phyloP scores from a whole-genome alignment of 805 yeast species.

The Myxozyma udenii region DNA sequence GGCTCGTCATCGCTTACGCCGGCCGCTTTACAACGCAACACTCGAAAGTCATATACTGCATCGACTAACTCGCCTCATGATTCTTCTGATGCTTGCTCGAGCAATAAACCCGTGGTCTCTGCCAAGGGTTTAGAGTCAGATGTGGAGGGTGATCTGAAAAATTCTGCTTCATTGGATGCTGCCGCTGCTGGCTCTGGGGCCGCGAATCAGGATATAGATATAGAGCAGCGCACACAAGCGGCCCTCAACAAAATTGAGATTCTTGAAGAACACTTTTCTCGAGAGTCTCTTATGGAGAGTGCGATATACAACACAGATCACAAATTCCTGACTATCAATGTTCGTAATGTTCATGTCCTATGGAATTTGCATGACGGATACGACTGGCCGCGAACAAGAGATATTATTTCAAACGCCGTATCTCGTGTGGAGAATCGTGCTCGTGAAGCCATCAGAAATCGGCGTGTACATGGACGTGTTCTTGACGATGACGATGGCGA shows the following conservation, averaged over 20 bases:
- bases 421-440: constrained; percentile 56
- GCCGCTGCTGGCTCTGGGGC: too few species aligned
- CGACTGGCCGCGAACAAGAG: constrained; percentile 82
- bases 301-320: constrained; percentile 19
- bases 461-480: constrained; percentile 14
- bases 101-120: too few species aligned
- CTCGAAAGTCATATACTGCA: background rate
- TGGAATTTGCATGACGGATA: constrained; percentile 77
- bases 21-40: background rate
- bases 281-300: constrained; percentile 20
- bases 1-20: background rate
- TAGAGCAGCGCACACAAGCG: constrained; percentile 7
- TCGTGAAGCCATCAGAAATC: constrained; percentile 33
- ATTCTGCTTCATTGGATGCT: too few species aligned
- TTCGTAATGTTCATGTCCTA: constrained; percentile 29
- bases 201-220: too few species aligned
- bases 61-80: background rate
- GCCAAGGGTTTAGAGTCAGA: too few species aligned
- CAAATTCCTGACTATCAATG: constrained; percentile 13
- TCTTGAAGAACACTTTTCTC: constrained; percentile 35
- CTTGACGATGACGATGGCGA: constrained; percentile 25
- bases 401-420: constrained; percentile 62
- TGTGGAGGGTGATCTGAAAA: too few species aligned
- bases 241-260: constrained; percentile 24
- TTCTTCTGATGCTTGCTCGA: background rate